Evolutionary conservation across 257 asterid genomes (phyloP), one percentile per base, ranked within the genome.

Genomic region (Ophiorrhiza pumila): DNA sequence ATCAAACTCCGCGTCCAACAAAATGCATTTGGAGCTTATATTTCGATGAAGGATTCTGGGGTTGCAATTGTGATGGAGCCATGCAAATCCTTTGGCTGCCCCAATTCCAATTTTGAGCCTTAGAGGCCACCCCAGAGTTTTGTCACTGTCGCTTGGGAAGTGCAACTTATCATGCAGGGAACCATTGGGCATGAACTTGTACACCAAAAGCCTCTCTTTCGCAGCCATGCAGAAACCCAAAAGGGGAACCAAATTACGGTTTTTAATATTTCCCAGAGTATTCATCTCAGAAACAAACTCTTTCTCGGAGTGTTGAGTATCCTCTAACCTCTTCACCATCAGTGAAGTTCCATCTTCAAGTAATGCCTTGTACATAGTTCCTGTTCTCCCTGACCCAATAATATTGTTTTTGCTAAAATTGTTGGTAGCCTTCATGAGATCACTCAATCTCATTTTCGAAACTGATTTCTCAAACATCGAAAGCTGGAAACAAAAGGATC

Each of bases 1-100:
- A 23, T 84, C 85, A 43, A 65, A 78, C 64, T 84, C 79, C 1
- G 46, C 73, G 37, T 84, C 88, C 49, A 81, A 58, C 25, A 84
- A 71, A 63, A 84, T 84, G 77, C 83, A 81, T 46, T 84, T 84
- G 43, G 88, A 84, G 73, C 85, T 81, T 71, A 84, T 74, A 71
- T 81, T 81, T 37, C 85, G 80, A 56, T 84, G 88, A 46, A 84
- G 75, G 39, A 84, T 81, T 7, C 84, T 76, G 17, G 85, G 85
- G 34, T 78, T 81, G 76, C 85, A 84, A 61, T 45, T 84, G 35
- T 79, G 83, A 76, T 84, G 88, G 49, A 84, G 83, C 88, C 88
- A 81, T 7, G 88, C 84, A 50, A 84, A 84, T 47, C 85, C 88
- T 78, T 79, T 76, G 6, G 88, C 83, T 13, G 85, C 80, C 15